Evolutionary conservation across 192 early-diverging fungal genomes (phyloP).

Genomic region (Coemansia aciculifera): DNA sequence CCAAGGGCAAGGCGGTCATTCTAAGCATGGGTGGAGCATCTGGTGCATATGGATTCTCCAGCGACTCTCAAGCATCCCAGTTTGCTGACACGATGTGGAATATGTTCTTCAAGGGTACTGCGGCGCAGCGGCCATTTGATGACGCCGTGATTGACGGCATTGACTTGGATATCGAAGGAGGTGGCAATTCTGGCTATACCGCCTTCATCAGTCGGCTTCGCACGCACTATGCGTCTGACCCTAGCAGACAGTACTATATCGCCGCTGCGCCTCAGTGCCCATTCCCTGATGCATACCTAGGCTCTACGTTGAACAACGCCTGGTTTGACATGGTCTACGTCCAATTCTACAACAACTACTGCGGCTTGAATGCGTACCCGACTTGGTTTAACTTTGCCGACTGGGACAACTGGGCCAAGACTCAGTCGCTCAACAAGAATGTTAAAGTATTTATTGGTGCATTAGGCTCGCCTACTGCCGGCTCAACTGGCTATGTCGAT

Average conservation of each 20-base stretch:
- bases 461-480: conserved; percentile 59
- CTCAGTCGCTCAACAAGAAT: conserved; percentile 57
- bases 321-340: conserved; percentile 69
- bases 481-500: conserved; percentile 56
- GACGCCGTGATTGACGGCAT: conserved; percentile 63
- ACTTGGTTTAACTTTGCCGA: conserved; percentile 58
- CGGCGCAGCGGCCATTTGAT: conserved; percentile 58
- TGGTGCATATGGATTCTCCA: conserved; percentile 59
- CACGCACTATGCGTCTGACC: conserved; percentile 46
- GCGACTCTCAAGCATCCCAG: conserved; percentile 36
- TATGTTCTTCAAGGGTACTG: conserved; percentile 62
- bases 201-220: conserved; percentile 57
- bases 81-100: conserved; percentile 64
- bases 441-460: conserved; percentile 60
- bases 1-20: conserved; percentile 61
- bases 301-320: conserved; percentile 56
- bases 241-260: conserved; percentile 59
- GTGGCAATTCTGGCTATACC: conserved; percentile 46
- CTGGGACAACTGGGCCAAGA: conserved; percentile 67
- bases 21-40: conserved; percentile 71
- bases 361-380: conserved; percentile 56
- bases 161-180: conserved; percentile 64
- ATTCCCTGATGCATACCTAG: conserved; percentile 57
- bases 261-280: conserved; percentile 54
- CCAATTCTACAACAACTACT: conserved; percentile 76